These are phyloP conservation scores for Bisporella sp. DNA, from an alignment of 2,329 filamentous ascomycete genomes.

Conservation along the genomic window DNA sequence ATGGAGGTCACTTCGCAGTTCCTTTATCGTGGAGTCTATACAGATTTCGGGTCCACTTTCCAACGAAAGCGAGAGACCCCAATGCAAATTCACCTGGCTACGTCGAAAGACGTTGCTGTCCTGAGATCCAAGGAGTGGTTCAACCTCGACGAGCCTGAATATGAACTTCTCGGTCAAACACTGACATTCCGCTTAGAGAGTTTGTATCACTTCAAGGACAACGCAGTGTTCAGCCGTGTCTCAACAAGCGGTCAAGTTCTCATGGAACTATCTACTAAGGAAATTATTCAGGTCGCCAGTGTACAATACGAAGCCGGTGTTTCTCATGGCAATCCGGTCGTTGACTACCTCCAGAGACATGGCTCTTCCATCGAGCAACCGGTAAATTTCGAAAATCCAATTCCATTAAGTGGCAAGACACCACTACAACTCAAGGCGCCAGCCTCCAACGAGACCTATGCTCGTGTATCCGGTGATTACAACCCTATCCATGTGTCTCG, in stretches of 20 bases:
- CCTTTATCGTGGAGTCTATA: slow-evolving; percentile 88
- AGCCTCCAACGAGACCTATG: slow-evolving; percentile 95
- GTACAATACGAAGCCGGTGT: slow-evolving; percentile 89
- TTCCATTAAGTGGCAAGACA: slow-evolving; percentile 87
- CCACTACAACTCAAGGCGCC: slow-evolving; percentile 85
- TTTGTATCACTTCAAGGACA: slow-evolving; percentile 90
- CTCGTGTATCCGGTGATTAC: slow-evolving; percentile 94
- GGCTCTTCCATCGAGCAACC: slow-evolving; percentile 93
- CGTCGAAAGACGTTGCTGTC: slow-evolving; percentile 86
- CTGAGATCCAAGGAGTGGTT: slow-evolving; percentile 98
- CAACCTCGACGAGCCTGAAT: slow-evolving; percentile 73
- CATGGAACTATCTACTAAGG: slow-evolving; percentile 91
- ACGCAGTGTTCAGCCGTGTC: slow-evolving; percentile 82
- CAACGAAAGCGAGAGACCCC: slow-evolving; percentile 94
- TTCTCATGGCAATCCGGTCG: slow-evolving; percentile 92
- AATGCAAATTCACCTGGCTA: slow-evolving; percentile 83
- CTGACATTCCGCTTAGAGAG: slow-evolving; percentile 93
- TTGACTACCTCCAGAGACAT: slow-evolving; percentile 90
- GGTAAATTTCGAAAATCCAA: slow-evolving; percentile 94
- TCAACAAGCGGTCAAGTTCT: slow-evolving; percentile 90
- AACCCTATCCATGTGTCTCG: slow-evolving; percentile 98
- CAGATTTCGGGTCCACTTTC: slow-evolving; percentile 96
- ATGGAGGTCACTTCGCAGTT: slow-evolving; percentile 99
- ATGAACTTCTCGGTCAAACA: slow-evolving; percentile 86
- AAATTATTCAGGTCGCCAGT: slow-evolving; percentile 93